phyloP scores from a whole-genome alignment of 2,329 filamentous ascomycete species.

The Cladosporium sp. region DNA sequence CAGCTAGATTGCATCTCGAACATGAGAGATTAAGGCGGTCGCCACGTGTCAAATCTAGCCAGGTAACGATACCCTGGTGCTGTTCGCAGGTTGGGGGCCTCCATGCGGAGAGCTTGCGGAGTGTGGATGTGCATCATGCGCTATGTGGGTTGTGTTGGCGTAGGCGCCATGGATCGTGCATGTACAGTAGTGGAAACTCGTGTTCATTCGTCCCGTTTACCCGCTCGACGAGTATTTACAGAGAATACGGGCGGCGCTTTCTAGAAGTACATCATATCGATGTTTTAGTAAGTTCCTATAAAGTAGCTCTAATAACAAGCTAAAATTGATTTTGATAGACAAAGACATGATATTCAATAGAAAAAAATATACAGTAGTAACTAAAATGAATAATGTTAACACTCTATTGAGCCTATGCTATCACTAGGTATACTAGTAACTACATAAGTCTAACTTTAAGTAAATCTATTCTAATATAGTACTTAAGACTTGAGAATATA shows the following conservation, averaged over 20 bases:
- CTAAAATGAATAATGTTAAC: no score
- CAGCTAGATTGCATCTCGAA: neutral
- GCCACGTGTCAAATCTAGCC: neutral
- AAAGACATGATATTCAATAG: no score
- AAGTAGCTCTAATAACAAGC: no score
- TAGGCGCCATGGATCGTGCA: neutral
- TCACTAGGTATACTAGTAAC: no score
- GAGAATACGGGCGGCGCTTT: neutral
- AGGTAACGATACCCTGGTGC: neutral
- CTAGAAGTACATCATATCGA: neutral
- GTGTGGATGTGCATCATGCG: neutral
- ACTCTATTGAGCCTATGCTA: no score
- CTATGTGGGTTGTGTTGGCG: neutral
- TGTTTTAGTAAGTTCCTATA: neutral
- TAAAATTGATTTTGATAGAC: no score
- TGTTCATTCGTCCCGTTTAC: neutral
- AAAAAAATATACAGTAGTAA: no score
- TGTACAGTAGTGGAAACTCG: neutral
- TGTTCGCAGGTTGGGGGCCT: neutral
- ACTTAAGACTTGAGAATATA: no score
- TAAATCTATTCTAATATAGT: no score
- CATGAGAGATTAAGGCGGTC: neutral
- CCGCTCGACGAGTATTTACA: neutral
- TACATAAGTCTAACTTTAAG: no score
- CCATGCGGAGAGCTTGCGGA: neutral